Evolutionary conservation across 331 rosid species (phyloP).

Genomic region (Stylosanthes scabra): DNA sequence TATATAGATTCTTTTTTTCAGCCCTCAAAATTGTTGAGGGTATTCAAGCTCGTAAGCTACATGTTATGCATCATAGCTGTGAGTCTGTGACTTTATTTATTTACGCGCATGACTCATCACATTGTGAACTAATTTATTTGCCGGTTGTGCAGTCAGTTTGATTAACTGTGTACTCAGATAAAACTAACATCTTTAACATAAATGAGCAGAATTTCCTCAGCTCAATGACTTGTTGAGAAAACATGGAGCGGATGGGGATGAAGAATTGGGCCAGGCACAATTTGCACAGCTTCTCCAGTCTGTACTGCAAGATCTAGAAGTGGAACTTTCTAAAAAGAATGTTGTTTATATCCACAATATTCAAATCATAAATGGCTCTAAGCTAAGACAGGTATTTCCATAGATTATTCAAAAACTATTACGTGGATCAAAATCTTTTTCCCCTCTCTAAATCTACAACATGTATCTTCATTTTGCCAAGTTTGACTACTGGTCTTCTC

Average conservation of each 20-base stretch:
- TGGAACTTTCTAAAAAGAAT: slow-evolving; percentile 66
- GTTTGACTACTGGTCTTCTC: slow-evolving; percentile 4
- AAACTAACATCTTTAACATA: slow-evolving; percentile 29
- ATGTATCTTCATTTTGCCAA: slow-evolving; percentile 18
- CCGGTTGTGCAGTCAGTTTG: slow-evolving; percentile 27
- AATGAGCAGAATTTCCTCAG: slow-evolving; percentile 77
- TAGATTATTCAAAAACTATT: slow-evolving; percentile 15
- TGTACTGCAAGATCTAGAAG: slow-evolving; percentile 84
- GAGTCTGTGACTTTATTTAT: slow-evolving; percentile 7
- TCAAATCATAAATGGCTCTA: slow-evolving; percentile 70
- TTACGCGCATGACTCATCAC: slow-evolving; percentile 2
- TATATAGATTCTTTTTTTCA: not conserved
- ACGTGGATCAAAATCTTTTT: not conserved
- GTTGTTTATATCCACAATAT: slow-evolving; percentile 60
- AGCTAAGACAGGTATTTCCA: slow-evolving; percentile 72
- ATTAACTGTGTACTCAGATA: slow-evolving; percentile 6
- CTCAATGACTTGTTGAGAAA: slow-evolving; percentile 72
- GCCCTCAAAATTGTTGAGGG: slow-evolving; percentile 3
- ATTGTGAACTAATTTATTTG: slow-evolving; percentile 4
- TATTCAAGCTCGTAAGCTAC: not conserved
- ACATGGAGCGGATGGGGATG: slow-evolving; percentile 71
- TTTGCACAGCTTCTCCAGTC: slow-evolving; percentile 89
- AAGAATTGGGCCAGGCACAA: slow-evolving; percentile 94
- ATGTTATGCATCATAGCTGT: slow-evolving; percentile 15
- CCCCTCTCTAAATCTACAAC: not conserved